Conservation (phyloP, 176 grass and related monocot genomes). For the Cymbopogon citratus region DNA sequence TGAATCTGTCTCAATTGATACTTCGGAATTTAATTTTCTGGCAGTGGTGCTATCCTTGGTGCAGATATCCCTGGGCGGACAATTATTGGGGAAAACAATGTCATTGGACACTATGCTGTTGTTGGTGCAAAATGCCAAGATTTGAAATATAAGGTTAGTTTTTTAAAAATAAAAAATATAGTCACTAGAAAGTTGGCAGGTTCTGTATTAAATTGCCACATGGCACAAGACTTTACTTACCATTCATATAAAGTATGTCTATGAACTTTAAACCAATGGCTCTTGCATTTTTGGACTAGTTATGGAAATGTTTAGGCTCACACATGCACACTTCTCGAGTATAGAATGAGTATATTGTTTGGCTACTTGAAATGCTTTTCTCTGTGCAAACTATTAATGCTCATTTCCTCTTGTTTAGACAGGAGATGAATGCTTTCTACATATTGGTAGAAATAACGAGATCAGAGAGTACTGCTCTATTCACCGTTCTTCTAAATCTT, state of each 20-base stretch:
- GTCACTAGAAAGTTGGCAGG: not conserved
- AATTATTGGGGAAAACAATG: slow-evolving; percentile 65
- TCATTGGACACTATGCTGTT: slow-evolving; percentile 66
- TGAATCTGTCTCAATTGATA: slow-evolving; percentile 21
- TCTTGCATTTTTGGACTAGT: not conserved
- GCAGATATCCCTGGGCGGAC: slow-evolving; percentile 68
- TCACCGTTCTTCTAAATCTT: slow-evolving; percentile 75
- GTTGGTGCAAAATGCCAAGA: slow-evolving; percentile 90
- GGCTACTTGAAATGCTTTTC: slow-evolving; percentile 7
- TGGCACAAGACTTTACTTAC: not conserved
- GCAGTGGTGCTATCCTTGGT: slow-evolving; percentile 93
- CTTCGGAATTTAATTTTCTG: slow-evolving; percentile 33
- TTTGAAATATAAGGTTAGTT: slow-evolving; percentile 90
- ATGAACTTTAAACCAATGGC: not conserved
- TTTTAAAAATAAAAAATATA: not conserved
- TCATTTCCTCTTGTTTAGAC: slow-evolving; percentile 25
- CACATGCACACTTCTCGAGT: not conserved
- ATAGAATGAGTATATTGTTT: not conserved
- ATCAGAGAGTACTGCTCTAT: slow-evolving; percentile 85
- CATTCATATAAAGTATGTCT: not conserved
- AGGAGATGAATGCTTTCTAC: slow-evolving; percentile 75
- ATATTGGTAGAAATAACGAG: slow-evolving; percentile 71
- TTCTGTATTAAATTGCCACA: not conserved
- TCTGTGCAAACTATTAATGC: slow-evolving; percentile 22
- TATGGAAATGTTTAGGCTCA: not conserved